A percentile compares a stretch with the other conserved stretches of the same genome.
These are phyloP conservation scores for Aspergillus phoenicis DNA, from an alignment of 2,329 filamentous ascomycete species.

Conservation along the genomic window DNA sequence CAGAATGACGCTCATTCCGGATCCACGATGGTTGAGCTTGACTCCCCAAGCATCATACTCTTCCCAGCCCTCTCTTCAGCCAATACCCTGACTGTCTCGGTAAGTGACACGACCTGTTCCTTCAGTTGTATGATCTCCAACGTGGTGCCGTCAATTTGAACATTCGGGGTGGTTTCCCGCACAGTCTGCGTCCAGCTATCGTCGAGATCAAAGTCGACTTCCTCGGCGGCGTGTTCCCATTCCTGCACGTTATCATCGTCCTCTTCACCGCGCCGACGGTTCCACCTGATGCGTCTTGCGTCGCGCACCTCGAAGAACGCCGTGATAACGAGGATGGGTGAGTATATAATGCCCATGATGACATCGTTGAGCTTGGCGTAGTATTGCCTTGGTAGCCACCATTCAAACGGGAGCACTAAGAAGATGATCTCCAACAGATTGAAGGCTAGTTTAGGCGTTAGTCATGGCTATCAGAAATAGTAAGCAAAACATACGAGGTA, in stretches of 20 bases:
- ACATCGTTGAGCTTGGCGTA: constrained; percentile 86
- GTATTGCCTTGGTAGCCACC: constrained; percentile 77
- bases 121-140: constrained; percentile 58
- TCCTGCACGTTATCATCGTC: constrained; percentile 89
- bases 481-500: constrained; percentile 62
- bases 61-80: constrained; percentile 25
- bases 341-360: constrained; percentile 85
- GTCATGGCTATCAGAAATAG: background rate
- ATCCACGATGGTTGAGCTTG: constrained; percentile 16
- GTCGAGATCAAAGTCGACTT: constrained; percentile 78
- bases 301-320: constrained; percentile 70
- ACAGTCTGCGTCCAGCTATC: constrained; percentile 81
- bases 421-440: constrained; percentile 87
- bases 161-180: constrained; percentile 72
- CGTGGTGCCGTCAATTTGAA: constrained; percentile 77
- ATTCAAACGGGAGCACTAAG: constrained; percentile 81
- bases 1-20: background rate
- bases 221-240: constrained; percentile 78
- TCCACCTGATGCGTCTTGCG: constrained; percentile 68
- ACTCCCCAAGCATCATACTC: constrained; percentile 16
- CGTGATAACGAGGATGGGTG: constrained; percentile 76
- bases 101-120: constrained; percentile 62
- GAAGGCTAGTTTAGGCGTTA: constrained; percentile 57
- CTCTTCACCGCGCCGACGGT: constrained; percentile 77
- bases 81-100: constrained; percentile 65